These are phyloP conservation scores for Colletotrichum godetiae DNA, from an alignment of 2,329 filamentous ascomycete genomes.

Conservation along the genomic window DNA sequence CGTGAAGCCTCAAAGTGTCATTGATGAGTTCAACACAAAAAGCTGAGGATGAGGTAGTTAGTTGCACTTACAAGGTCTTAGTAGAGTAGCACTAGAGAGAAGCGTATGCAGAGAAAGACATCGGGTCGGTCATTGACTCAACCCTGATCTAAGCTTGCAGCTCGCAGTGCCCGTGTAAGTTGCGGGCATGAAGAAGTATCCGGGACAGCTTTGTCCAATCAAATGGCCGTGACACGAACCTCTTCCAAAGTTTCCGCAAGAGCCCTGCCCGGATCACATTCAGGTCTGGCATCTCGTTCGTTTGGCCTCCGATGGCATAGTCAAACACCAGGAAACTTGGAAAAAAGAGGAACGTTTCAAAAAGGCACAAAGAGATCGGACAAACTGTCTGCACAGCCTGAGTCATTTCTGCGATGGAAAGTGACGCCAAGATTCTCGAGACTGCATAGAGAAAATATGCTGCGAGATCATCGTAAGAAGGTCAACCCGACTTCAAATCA, in stretches of 20 bases:
- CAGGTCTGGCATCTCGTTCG: not conserved
- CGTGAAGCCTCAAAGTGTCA: conserved; percentile 61
- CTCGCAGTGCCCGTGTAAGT: not conserved
- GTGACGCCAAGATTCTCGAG: not conserved
- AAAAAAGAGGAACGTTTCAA: not conserved
- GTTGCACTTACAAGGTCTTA: not conserved
- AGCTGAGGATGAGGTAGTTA: not conserved
- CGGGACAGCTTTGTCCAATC: not conserved
- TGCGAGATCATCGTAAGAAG: not conserved
- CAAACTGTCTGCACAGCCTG: not conserved
- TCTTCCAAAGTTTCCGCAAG: not conserved
- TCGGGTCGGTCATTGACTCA: not conserved
- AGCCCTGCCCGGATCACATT: not conserved
- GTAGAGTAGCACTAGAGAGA: not conserved
- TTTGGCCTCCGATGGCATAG: not conserved
- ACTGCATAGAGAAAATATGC: not conserved
- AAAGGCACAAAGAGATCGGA: conserved; percentile 8
- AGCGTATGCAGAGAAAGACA: too few relatives aligned
- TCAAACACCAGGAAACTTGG: not conserved
- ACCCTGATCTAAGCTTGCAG: not conserved
- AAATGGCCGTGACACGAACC: not conserved
- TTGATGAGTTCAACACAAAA: conserved; percentile 58
- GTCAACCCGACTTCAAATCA: too few relatives aligned
- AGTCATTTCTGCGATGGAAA: not conserved
- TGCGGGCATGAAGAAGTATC: not conserved